These are phyloP conservation scores for Saccharum spontaneum DNA, from an alignment of 176 grass and related monocot genomes.

Conservation along the genomic window DNA sequence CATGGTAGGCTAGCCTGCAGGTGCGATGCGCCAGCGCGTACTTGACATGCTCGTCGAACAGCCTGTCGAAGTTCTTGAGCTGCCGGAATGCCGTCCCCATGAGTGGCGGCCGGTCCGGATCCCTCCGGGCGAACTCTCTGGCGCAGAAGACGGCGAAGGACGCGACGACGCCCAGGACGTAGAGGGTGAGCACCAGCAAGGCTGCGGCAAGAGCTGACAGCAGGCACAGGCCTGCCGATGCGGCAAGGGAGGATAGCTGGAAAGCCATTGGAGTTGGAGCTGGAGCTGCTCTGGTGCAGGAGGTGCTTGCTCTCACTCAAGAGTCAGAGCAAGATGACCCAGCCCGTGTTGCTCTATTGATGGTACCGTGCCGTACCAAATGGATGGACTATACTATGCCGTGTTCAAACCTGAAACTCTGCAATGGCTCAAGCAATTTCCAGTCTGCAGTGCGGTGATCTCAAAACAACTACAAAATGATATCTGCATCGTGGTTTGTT, in stretches of 20 bases:
- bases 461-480: no score
- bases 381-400: background rate
- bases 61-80: conserved; percentile 38
- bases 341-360: no score
- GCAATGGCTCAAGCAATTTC: background rate
- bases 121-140: conserved; percentile 25
- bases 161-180: conserved; percentile 19
- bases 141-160: conserved; percentile 38
- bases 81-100: conserved; percentile 32
- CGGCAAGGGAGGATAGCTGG: conserved; percentile 20
- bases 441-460: no score
- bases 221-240: conserved; percentile 13
- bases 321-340: background rate
- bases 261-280: conserved; percentile 11
- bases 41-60: conserved; percentile 45
- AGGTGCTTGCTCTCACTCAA: background rate
- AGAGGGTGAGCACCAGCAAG: conserved; percentile 37
- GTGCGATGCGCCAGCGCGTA: conserved; percentile 38
- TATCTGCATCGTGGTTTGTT: no score
- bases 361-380: background rate
- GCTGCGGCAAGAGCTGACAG: conserved; percentile 10
- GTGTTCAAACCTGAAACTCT: background rate
- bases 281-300: background rate
- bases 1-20: conserved; percentile 35
- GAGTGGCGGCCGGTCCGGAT: conserved; percentile 35